Base-by-base conservation (phyloP, 306 rosid species). In the Begonia masoniana region DNA sequence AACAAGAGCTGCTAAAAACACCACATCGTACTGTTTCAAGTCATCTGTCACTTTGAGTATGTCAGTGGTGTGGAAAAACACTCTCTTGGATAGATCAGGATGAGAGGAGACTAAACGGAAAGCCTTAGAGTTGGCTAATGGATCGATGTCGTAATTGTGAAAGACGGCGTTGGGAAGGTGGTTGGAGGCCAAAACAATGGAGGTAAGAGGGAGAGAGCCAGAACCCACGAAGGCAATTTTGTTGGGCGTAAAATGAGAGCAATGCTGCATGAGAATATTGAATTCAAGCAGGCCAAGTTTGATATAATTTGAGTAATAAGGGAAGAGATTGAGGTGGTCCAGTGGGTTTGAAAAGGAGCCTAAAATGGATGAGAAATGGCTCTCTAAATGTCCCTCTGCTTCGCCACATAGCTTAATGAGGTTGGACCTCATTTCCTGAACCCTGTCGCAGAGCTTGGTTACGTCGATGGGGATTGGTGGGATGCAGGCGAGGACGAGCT, bases 231-330 rank as follows among this genome's bases (percentile, higher is more conserved):
- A 50, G 21, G 53, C 53, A 45, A 45, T 6, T 45, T 45, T 45
- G 15, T 26, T 26, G 35, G 35, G 35, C 6, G 35, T 26, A 3
- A 26, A 26, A 26, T 26, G 35, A 3, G 35, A 26, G 23, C 14
- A 55, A 70, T 85, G 80, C 43, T 67, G 82, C 56, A 16, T 49
- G 1, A 85, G 78, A 76, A 82, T 71, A 9, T 66, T 61, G 79
- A 60, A 79, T 43, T 89, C 97, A 2, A 89, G 94, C 35, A 68
- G 81, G 62, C 69, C 57, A 11, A 89, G 97, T 43, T 82, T 89
- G 73, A 82, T 80, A 72, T 89, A 85, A 50, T 89, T 85, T 42
- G 78, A 55, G 43, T 85, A 80, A 46, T 89, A 89, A 14, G 95
- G 97, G 64, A 89, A 89, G 35, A 85, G 55, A 26, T 75, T 48